These are phyloP conservation scores for Colletotrichum sp. DNA, from an alignment of 2,329 filamentous ascomycete genomes.

Conservation along the genomic window DNA sequence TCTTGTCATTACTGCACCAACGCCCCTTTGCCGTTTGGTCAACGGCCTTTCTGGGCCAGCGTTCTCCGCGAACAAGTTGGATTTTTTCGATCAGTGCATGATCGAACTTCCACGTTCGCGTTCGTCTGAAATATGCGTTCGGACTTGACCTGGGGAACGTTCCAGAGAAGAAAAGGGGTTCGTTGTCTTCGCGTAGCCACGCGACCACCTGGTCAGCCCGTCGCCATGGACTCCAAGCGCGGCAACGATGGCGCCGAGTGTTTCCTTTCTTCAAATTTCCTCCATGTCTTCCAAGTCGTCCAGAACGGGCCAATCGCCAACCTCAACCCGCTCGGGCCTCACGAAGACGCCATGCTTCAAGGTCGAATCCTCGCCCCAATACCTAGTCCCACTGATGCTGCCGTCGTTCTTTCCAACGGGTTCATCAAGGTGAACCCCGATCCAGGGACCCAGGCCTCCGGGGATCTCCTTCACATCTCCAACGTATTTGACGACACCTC, in stretches of 20 bases:
- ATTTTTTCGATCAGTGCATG: neutral
- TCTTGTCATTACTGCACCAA: conserved; percentile 10
- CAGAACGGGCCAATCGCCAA: conserved; percentile 73
- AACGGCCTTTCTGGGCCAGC: neutral
- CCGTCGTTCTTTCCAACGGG: conserved; percentile 86
- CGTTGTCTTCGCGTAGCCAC: neutral
- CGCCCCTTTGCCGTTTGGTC: neutral
- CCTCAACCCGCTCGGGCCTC: conserved; percentile 77
- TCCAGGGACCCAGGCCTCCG: conserved; percentile 68
- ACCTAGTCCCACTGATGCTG: conserved; percentile 67
- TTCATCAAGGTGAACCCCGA: conserved; percentile 78
- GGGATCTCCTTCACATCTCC: conserved; percentile 79
- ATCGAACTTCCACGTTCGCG: conserved; percentile 2
- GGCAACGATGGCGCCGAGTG: neutral
- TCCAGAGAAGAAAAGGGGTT: conserved; percentile 4
- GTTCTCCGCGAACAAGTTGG: neutral
- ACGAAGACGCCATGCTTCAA: conserved; percentile 81
- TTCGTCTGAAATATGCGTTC: conserved; percentile 11
- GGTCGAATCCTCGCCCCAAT: conserved; percentile 70
- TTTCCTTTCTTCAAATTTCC: conserved; percentile 59
- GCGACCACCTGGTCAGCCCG: neutral
- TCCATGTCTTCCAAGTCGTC: conserved; percentile 81
- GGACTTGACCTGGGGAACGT: conserved; percentile 5
- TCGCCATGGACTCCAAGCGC: neutral
- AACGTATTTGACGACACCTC: conserved; percentile 74